These are phyloP conservation scores for Cryptosporidium sp. DNA, from an alignment of 169 alveolate genomes.

Conservation along the genomic window DNA sequence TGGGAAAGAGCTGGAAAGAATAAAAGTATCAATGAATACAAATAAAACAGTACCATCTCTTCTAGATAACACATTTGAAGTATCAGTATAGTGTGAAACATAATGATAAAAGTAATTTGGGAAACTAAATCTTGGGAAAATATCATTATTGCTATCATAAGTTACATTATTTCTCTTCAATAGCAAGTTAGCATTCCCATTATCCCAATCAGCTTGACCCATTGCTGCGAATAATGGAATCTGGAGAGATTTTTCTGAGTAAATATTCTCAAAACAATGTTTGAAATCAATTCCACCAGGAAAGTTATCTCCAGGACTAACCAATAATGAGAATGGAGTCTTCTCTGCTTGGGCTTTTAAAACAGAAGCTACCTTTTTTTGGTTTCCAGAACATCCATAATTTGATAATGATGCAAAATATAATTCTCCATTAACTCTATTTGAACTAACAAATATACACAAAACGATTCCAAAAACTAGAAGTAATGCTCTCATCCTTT, in stretches of 20 bases:
- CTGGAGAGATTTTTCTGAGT: conserved; percentile 61
- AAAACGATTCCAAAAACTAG: conserved; percentile 32
- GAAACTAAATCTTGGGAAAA: conserved; percentile 56
- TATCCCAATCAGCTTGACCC: conserved; percentile 76
- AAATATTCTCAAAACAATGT: conserved; percentile 66
- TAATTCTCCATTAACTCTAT: conserved; percentile 45
- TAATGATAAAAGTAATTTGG: conserved; percentile 72
- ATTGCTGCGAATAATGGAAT: conserved; percentile 50
- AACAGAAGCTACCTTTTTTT: conserved; percentile 27
- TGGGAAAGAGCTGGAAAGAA: conserved; percentile 73
- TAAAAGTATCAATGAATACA: conserved; percentile 72
- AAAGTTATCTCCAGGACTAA: conserved; percentile 75
- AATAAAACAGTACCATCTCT: conserved; percentile 75
- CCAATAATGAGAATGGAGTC: conserved; percentile 56
- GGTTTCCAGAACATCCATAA: conserved; percentile 73
- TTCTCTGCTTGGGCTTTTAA: conserved; percentile 55
- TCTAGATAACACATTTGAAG: conserved; percentile 66
- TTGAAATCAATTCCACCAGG: conserved; percentile 74
- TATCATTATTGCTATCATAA: conserved; percentile 69
- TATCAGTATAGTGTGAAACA: conserved; percentile 75
- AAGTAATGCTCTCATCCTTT: conserved; percentile 21
- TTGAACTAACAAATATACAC: conserved; percentile 1
- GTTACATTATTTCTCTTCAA: conserved; percentile 45
- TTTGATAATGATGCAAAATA: conserved; percentile 74
- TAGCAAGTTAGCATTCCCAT: conserved; percentile 53